These are phyloP conservation scores for Paraurostyla sp. DNA, from an alignment of 73 alveolate genomes.

Conservation along the genomic window DNA sequence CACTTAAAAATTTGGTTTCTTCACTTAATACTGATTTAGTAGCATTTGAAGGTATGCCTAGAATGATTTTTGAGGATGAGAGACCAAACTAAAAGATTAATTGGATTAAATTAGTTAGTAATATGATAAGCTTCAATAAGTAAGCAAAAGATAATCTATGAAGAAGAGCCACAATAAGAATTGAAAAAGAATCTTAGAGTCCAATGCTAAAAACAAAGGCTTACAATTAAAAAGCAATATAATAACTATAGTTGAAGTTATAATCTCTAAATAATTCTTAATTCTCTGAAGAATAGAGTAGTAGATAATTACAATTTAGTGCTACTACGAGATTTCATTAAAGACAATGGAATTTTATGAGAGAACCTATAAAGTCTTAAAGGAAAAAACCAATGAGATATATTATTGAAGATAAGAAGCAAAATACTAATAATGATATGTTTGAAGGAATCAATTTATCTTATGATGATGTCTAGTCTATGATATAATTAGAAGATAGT, in stretches of 20 bases:
- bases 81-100: conserved; percentile 5
- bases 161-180: not conserved
- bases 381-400: not conserved
- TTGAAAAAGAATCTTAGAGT: not conserved
- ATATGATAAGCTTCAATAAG: conserved; percentile 16
- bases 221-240: not conserved
- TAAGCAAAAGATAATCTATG: not conserved
- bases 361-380: too few species aligned
- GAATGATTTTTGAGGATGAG: conserved; percentile 49
- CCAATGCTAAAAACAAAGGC: not conserved
- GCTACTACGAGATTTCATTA: too few species aligned
- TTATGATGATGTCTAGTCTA: not conserved
- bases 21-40: not conserved
- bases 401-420: not conserved
- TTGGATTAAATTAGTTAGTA: conserved; percentile 30
- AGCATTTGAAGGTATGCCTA: conserved; percentile 34
- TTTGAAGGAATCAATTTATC: not conserved
- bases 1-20: not conserved
- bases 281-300: too few species aligned
- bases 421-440: not conserved
- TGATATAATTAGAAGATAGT: not conserved
- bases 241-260: not conserved
- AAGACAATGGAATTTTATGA: too few species aligned
- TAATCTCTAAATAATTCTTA: too few species aligned
- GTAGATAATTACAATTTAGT: too few species aligned